phyloP scores from a whole-genome alignment of 2,329 filamentous ascomycete genomes.

The Paecilomyces variotii region DNA sequence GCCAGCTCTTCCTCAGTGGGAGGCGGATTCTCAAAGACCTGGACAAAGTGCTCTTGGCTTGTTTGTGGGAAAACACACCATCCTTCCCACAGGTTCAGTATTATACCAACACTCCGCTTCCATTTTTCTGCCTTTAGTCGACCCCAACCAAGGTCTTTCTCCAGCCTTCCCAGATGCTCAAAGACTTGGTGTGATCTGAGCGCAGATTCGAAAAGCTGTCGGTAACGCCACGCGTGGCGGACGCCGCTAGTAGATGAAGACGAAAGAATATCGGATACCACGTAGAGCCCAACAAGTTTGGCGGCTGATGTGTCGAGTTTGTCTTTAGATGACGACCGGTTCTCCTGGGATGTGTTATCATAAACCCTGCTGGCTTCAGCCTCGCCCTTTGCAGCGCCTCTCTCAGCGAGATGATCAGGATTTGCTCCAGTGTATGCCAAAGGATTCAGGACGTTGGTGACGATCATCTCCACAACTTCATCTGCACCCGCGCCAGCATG shows the following conservation, averaged over 20 bases:
- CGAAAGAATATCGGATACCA: slow-evolving; percentile 71
- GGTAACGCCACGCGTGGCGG: slow-evolving; percentile 78
- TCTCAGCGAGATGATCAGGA: slow-evolving; percentile 37
- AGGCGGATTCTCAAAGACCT: slow-evolving; percentile 64
- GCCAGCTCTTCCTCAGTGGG: slow-evolving; percentile 39
- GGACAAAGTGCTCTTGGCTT: slow-evolving; percentile 62
- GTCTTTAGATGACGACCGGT: slow-evolving; percentile 26
- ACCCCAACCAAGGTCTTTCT: slow-evolving; percentile 69
- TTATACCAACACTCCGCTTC: slow-evolving; percentile 64
- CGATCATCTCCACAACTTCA: slow-evolving; percentile 83
- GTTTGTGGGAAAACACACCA: slow-evolving; percentile 63
- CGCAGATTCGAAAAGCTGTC: slow-evolving; percentile 68
- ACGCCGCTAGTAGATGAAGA: slow-evolving; percentile 68
- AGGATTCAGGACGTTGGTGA: slow-evolving; percentile 72
- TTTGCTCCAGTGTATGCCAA: slow-evolving; percentile 67
- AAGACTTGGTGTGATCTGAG: slow-evolving; percentile 64
- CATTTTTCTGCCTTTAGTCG: slow-evolving; percentile 75
- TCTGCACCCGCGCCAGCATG: slow-evolving; percentile 79
- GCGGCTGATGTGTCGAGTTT: slow-evolving; percentile 61
- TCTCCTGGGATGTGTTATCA: slow-evolving; percentile 30
- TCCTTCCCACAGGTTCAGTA: slow-evolving; percentile 62
- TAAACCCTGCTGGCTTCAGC: slow-evolving; percentile 18
- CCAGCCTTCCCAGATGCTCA: slow-evolving; percentile 64
- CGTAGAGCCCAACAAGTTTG: slow-evolving; percentile 72
- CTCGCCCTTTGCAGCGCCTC: slow-evolving; percentile 21